Conservation (phyloP, 495 filamentous ascomycete species). For the Aspergillus egyptiacus region DNA sequence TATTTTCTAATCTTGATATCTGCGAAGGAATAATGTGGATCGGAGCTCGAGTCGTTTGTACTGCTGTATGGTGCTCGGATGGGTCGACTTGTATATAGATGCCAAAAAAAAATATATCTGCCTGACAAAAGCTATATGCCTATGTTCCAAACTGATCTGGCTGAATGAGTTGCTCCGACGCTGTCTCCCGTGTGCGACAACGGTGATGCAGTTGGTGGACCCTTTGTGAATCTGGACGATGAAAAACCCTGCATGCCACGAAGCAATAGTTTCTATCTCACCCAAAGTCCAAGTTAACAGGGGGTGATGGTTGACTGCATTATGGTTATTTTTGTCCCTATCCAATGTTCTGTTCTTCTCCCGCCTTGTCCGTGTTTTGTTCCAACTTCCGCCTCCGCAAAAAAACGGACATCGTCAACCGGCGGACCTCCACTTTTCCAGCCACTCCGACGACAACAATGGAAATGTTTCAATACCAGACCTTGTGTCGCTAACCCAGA, state of each 20-base stretch:
- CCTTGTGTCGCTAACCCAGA: background rate
- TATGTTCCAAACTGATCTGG: background rate
- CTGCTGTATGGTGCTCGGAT: background rate
- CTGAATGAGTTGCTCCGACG: background rate
- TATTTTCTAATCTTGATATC: conserved; percentile 14
- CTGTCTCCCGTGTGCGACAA: conserved; percentile 6
- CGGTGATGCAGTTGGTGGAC: background rate
- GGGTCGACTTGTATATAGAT: conserved; percentile 7
- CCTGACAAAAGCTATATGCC: background rate
- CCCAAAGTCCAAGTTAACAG: no score
- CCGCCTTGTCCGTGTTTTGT: background rate
- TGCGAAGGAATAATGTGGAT: conserved; percentile 7
- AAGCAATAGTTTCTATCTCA: no score
- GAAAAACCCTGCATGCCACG: background rate
- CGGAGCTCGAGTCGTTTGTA: background rate
- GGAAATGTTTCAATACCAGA: background rate
- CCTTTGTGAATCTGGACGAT: background rate
- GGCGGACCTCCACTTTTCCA: background rate
- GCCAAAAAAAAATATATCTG: conserved; percentile 2
- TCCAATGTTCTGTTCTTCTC: background rate
- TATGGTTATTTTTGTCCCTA: no score
- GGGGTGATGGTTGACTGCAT: no score
- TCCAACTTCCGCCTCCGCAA: background rate
- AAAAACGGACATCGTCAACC: background rate
- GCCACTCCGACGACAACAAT: background rate